A percentile compares a stretch with the other conserved stretches of the same genome.
Evolutionary conservation across 1,284 basidiomycete genomes (phyloP).

Genomic region (Phellopilus nigrolimitatus): DNA sequence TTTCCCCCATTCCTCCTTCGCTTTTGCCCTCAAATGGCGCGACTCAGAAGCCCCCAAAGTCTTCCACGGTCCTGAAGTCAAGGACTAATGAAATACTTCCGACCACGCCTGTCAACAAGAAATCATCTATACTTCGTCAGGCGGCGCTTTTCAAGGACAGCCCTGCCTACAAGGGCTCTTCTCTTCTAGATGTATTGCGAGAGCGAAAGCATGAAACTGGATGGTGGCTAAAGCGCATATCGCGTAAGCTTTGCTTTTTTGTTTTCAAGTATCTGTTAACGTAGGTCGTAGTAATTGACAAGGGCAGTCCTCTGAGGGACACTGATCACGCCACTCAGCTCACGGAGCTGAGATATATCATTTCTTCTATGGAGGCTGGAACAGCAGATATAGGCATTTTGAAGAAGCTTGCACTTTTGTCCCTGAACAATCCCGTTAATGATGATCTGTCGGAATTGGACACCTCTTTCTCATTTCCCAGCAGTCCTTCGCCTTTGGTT

Average conservation of each 20-base stretch:
- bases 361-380: constrained; percentile 48
- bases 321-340: constrained; percentile 35
- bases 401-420: constrained; percentile 58
- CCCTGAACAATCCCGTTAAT: constrained; percentile 49
- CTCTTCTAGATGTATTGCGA: constrained; percentile 59
- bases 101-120: constrained; percentile 59
- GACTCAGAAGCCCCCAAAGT: constrained; percentile 36
- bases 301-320: constrained; percentile 39
- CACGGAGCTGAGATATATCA: constrained; percentile 48
- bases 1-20: constrained; percentile 52
- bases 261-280: background rate
- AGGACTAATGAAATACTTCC: constrained; percentile 34
- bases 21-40: constrained; percentile 41
- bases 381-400: constrained; percentile 46
- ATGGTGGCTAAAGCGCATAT: constrained; percentile 74
- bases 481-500: constrained; percentile 48
- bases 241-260: constrained; percentile 41
- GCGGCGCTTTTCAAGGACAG: constrained; percentile 77
- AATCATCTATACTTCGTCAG: constrained; percentile 56
- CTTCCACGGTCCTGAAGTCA: constrained; percentile 26
- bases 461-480: constrained; percentile 35
- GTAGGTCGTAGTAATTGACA: constrained; percentile 41
- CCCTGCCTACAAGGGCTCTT: constrained; percentile 51
- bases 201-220: constrained; percentile 58
- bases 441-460: constrained; percentile 31